phyloP scores from a whole-genome alignment of 768 basidiomycete species.

The Flagelloscypha sp. region DNA sequence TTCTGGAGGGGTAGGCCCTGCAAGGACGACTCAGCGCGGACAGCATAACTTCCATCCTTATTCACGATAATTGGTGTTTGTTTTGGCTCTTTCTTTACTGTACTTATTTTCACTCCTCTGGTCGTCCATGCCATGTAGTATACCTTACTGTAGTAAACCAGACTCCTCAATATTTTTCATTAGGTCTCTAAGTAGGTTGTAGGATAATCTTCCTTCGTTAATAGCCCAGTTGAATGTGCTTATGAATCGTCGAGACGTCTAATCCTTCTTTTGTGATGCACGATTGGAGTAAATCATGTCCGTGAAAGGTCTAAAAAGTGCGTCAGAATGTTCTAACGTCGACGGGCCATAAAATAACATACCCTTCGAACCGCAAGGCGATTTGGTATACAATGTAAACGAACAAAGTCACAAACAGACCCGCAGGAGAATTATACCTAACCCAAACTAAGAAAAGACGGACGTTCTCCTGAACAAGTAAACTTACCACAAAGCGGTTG shows the following conservation, averaged over 20 bases:
- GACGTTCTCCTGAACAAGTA: conserved; percentile 2
- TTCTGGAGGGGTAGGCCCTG: conserved; percentile 37
- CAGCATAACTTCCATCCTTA: conserved; percentile 63
- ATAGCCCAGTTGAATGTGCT: too few species aligned
- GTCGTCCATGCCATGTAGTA: too few species aligned
- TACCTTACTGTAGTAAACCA: too few species aligned
- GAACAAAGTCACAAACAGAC: conserved; percentile 69
- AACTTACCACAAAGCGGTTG: conserved; percentile 76
- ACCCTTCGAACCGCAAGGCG: conserved; percentile 89
- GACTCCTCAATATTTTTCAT: too few species aligned
- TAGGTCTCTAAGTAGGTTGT: too few species aligned
- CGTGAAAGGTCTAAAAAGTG: conserved; percentile 54
- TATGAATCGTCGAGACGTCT: too few species aligned
- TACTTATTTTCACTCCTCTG: too few species aligned
- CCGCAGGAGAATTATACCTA: conserved; percentile 83
- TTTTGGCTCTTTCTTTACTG: too few species aligned
- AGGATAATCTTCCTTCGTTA: too few species aligned
- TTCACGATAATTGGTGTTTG: conserved; percentile 39
- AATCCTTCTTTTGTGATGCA: conserved; percentile 24
- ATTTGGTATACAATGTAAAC: conserved; percentile 80
- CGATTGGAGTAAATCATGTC: conserved; percentile 73
- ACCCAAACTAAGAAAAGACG: not conserved
- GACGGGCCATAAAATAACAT: conserved; percentile 19
- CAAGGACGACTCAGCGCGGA: conserved; percentile 41
- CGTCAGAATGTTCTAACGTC: conserved; percentile 6